phyloP scores from a whole-genome alignment of 306 rosid genomes.

The Quercus robur region DNA sequence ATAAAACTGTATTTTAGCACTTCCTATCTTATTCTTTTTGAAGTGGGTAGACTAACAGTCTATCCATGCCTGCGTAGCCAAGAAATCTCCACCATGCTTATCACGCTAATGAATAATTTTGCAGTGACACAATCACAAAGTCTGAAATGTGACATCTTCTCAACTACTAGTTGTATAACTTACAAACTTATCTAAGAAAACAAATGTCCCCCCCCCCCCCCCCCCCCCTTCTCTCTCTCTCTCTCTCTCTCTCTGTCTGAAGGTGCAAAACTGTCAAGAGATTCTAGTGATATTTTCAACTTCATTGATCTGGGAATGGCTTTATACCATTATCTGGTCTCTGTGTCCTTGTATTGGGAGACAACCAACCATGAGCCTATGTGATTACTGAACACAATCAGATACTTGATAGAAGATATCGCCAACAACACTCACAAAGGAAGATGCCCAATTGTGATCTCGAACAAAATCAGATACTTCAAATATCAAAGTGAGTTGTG shows the following conservation, averaged over 20 bases:
- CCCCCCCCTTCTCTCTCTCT: too few relatives aligned
- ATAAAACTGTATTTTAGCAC: not conserved
- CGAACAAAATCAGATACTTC: too few relatives aligned
- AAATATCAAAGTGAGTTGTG: too few relatives aligned
- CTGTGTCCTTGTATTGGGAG: not conserved
- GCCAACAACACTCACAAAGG: not conserved
- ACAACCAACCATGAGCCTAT: not conserved
- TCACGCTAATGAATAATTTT: not conserved
- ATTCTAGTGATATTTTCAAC: not conserved
- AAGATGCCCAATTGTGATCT: not conserved
- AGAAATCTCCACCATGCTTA: not conserved
- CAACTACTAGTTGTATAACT: not conserved
- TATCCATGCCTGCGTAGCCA: not conserved
- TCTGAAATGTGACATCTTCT: not conserved
- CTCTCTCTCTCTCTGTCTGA: not conserved
- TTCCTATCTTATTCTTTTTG: not conserved
- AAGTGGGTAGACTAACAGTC: not conserved
- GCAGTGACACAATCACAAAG: not conserved
- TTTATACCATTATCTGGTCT: not conserved
- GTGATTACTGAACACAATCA: not conserved
- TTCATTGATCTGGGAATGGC: not conserved
- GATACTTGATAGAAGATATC: not conserved
- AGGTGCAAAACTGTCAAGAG: not conserved
- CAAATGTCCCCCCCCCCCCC: not conserved
- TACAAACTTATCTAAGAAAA: not conserved